Conservation (phyloP, 345 rosid genomes). For the Angophora floribunda region DNA sequence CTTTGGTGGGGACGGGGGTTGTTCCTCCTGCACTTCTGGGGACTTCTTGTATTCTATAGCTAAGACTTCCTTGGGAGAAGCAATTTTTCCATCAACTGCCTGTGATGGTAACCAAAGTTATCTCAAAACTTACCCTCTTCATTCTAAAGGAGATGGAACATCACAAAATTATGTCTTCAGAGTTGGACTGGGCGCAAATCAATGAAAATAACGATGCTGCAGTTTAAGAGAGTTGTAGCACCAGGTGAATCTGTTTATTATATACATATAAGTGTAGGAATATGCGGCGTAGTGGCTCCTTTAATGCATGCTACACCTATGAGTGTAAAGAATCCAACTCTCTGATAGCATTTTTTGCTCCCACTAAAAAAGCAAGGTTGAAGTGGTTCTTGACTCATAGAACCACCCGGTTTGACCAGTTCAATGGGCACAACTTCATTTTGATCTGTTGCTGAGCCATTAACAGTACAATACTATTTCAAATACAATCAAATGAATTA, state of each 20-base stretch:
- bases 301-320: neutral
- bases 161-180: neutral
- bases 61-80: slow-evolving; percentile 64
- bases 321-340: neutral
- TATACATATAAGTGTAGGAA: neutral
- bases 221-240: neutral
- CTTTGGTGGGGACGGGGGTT: slow-evolving; percentile 31
- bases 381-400: neutral
- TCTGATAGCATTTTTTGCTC: neutral
- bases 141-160: neutral
- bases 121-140: neutral
- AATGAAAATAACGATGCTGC: neutral
- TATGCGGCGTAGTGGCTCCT: neutral
- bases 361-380: neutral
- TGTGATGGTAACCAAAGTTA: neutral
- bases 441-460: neutral
- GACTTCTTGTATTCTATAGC: slow-evolving; percentile 68
- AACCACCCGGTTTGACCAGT: neutral
- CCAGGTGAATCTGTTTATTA: neutral
- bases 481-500: neutral
- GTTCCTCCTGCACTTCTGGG: slow-evolving; percentile 38
- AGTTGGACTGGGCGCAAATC: neutral
- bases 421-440: neutral
- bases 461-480: neutral
- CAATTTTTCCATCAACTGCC: slow-evolving; percentile 30